Conservation (phyloP, 1,139 yeast species). For the Candida smagusa region DNA sequence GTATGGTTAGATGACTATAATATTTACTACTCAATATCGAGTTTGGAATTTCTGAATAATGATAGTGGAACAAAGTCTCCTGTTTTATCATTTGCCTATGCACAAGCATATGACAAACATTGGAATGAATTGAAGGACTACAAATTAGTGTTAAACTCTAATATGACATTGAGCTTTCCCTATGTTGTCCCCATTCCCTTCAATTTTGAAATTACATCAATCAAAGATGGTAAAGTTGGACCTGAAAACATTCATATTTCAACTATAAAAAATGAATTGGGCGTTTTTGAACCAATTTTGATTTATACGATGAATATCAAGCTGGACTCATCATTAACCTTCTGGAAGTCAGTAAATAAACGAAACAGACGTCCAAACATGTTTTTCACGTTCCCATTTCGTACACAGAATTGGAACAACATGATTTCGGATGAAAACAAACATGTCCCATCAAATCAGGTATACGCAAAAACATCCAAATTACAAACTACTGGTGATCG, state of each 20-base stretch:
- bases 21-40: conserved; percentile 33
- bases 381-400: conserved; percentile 39
- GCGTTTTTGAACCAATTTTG: conserved; percentile 35
- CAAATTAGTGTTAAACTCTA: too few species aligned
- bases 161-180: conserved; percentile 23
- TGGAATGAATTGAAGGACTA: conserved; percentile 40
- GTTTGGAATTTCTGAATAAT: conserved; percentile 29
- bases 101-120: conserved; percentile 42
- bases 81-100: conserved; percentile 33
- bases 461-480: conserved; percentile 26
- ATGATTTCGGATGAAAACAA: conserved; percentile 22
- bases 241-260: conserved; percentile 43
- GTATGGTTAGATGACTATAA: conserved; percentile 41
- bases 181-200: conserved; percentile 30
- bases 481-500: conserved; percentile 21
- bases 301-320: conserved; percentile 31
- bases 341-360: conserved; percentile 6
- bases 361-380: conserved; percentile 27
- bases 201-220: conserved; percentile 22
- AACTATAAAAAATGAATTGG: conserved; percentile 25
- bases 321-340: too few species aligned
- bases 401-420: conserved; percentile 30
- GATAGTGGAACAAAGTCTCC: conserved; percentile 32
- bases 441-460: conserved; percentile 11
- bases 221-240: conserved; percentile 26